Base-by-base conservation (phyloP, 164 flowering plant species). In the Litsea cubeba region DNA sequence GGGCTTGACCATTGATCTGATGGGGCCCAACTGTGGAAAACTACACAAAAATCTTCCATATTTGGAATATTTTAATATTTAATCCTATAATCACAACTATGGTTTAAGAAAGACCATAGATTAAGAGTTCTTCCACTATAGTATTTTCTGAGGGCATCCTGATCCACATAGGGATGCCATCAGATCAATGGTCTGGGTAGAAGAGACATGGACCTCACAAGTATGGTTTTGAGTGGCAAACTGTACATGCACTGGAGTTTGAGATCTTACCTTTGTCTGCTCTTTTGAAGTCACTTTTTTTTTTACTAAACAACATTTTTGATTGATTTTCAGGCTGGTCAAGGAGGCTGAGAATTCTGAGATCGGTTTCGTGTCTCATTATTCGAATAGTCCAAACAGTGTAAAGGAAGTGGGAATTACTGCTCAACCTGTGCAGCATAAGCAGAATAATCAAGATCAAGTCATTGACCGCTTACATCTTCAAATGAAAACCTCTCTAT, bases 341-440 rank as follows among this genome's bases (percentile, higher is more conserved):
- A 76, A 71, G 73, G 73, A 82, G 66, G 82, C 69, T 58, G 82
- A 76, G 66, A 57, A 81, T 10, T 70, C 77, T 26, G 68, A 75
- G 66, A 70, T 79, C 62, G 76, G 72, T 28, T 77, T 81, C 69
- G 22, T 24, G 69, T 68, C 77, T 66, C 69, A 76, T 68, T 73
- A 71, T 76, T n/a, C 79, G 62, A 84, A 78, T 63, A 66, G 78
- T 80, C 73, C 76, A 54, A 66, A 1, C 76, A 77, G 71, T 46
- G 65, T 35, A 60, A 72, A 71, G 70, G 76, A 83, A 57, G 78
- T 65, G 23, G 72, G 68, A 26, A 35, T 71, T 54, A 50, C 77
- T 74, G 65, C 74, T 67, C 79, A 71, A 25, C 66, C 60, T 80
- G 65, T 50, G 57, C 79, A 78, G 18, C 24, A 63, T 46, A 68